phyloP scores from a whole-genome alignment of 441 rosid species.

The Flueggea neowawraea region DNA sequence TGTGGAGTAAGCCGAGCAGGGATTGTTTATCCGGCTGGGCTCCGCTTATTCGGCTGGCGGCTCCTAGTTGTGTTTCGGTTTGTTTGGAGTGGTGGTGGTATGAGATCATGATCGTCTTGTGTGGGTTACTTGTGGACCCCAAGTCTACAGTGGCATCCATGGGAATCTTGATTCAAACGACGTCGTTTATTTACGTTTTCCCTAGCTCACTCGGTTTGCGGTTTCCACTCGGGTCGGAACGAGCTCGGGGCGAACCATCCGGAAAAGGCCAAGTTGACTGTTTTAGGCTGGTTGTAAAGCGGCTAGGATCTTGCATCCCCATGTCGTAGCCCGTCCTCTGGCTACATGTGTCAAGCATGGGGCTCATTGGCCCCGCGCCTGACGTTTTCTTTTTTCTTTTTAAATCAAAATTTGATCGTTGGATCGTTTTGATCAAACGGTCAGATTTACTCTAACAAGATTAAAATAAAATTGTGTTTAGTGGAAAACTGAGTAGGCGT shows the following conservation, averaged over 20 bases:
- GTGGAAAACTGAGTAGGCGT: too few relatives aligned
- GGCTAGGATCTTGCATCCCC: too few relatives aligned
- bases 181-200: slow-evolving; percentile 35
- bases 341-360: too few relatives aligned
- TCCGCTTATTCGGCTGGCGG: slow-evolving; percentile 38
- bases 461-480: too few relatives aligned
- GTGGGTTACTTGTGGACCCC: slow-evolving; percentile 38
- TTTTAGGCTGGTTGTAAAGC: too few relatives aligned
- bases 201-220: slow-evolving; percentile 36
- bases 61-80: slow-evolving; percentile 51
- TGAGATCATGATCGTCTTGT: slow-evolving; percentile 49
- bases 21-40: slow-evolving; percentile 44
- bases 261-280: slow-evolving; percentile 51
- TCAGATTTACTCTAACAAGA: too few relatives aligned
- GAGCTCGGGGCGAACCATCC: slow-evolving; percentile 42
- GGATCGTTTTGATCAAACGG: too few relatives aligned
- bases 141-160: slow-evolving; percentile 32
- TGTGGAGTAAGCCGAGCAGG: slow-evolving; percentile 35
- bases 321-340: too few relatives aligned
- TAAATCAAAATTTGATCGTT: too few relatives aligned
- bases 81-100: slow-evolving; percentile 68
- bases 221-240: slow-evolving; percentile 40
- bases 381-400: too few relatives aligned
- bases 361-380: too few relatives aligned
- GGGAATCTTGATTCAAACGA: slow-evolving; percentile 37